Percentiles rank a stretch among this genome's conserved stretches.
phyloP scores from a whole-genome alignment of 2,329 filamentous ascomycete species.

The Xylaria sp. region DNA sequence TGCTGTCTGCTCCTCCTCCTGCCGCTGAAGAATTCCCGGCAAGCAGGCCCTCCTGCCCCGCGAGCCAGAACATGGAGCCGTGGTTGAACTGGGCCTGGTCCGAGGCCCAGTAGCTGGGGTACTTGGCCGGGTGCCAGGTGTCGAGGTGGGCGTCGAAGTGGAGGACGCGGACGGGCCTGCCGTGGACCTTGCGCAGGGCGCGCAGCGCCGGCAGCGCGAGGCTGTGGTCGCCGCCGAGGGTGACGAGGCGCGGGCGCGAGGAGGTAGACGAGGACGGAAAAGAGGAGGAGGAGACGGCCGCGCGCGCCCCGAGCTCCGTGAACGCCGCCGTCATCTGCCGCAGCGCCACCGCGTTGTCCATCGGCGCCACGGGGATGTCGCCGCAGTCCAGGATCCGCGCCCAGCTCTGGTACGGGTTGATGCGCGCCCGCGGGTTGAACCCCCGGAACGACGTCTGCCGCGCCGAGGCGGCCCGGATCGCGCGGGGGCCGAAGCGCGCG shows the following conservation, averaged over 20 bases:
- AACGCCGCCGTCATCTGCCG: conserved; percentile 84
- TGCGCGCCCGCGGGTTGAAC: conserved; percentile 78
- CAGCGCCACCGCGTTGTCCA: conserved; percentile 82
- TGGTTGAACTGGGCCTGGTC: conserved; percentile 80
- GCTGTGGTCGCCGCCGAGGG: conserved; percentile 74
- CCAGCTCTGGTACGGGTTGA: conserved; percentile 81
- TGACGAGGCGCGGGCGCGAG: conserved; percentile 61
- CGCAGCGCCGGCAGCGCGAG: conserved; percentile 70
- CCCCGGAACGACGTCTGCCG: conserved; percentile 79
- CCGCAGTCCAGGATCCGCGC: conserved; percentile 84
- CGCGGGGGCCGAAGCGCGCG: conserved; percentile 82
- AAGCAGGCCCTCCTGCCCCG: conserved; percentile 78
- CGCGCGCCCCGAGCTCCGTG: conserved; percentile 60
- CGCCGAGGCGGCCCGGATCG: conserved; percentile 81
- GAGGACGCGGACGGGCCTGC: conserved; percentile 66
- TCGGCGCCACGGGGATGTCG: conserved; percentile 83
- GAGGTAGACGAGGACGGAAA: conserved; percentile 34
- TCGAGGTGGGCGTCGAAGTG: conserved; percentile 82
- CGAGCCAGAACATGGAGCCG: conserved; percentile 90
- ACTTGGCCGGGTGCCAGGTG: conserved; percentile 82
- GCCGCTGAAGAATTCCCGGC: conserved; percentile 65
- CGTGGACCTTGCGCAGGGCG: conserved; percentile 64
- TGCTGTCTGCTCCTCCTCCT: background rate
- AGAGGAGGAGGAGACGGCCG: too few species aligned
- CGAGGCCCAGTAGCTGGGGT: conserved; percentile 73